phyloP scores from a whole-genome alignment of 805 yeast genomes.

The Blastobotrys attinorum region DNA sequence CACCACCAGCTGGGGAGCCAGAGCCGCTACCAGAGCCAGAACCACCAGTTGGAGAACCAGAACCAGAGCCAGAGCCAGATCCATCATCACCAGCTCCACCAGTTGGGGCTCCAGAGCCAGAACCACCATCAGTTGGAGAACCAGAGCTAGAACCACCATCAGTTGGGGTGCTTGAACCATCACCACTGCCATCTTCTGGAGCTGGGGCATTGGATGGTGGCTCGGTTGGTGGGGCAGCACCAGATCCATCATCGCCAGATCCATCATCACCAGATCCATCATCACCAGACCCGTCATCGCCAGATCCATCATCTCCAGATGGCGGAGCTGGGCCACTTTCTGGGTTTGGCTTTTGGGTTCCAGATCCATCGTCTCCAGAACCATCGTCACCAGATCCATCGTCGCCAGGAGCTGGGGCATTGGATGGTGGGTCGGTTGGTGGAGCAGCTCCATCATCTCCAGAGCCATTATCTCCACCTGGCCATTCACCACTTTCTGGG shows the following conservation, averaged over 20 bases:
- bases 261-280: not conserved
- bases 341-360: not conserved
- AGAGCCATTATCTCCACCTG: no score
- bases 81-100: constrained; percentile 4
- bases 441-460: no score
- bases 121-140: constrained; percentile 1
- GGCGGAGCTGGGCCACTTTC: not conserved
- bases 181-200: constrained; percentile 4
- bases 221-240: no score
- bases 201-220: no score
- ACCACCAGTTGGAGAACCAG: constrained; percentile 6
- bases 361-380: not conserved
- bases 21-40: constrained; percentile 2
- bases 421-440: not conserved
- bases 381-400: not conserved
- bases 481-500: not conserved
- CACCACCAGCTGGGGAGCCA: constrained; percentile 4
- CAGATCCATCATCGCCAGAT: not conserved
- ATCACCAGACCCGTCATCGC: not conserved
- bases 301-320: not conserved
- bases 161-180: not conserved
- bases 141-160: constrained; percentile 3
- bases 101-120: constrained; percentile 1
- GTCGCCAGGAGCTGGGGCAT: not conserved
- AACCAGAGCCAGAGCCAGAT: constrained; percentile 5